These are phyloP conservation scores for Pelargonium citronellum DNA, from an alignment of 441 rosid genomes.

Conservation along the genomic window DNA sequence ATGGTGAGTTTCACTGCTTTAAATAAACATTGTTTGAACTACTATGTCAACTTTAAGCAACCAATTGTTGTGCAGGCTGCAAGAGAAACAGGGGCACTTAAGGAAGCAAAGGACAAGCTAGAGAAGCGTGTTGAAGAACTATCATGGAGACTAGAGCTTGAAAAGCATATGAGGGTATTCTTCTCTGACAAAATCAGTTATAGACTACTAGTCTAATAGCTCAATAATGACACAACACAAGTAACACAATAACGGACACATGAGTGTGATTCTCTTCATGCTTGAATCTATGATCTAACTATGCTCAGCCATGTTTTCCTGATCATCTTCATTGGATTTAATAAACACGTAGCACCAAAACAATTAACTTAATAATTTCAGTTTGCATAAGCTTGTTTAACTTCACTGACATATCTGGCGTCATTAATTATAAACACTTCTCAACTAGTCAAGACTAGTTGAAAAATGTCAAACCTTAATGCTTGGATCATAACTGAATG, in stretches of 20 bases:
- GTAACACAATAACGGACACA: background rate
- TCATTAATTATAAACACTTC: background rate
- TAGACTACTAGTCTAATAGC: background rate
- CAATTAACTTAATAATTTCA: background rate
- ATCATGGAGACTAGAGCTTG: slow-evolving; percentile 60
- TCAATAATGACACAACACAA: background rate
- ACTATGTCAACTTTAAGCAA: slow-evolving; percentile 1
- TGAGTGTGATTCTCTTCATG: background rate
- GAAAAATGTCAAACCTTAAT: slow-evolving; percentile 11
- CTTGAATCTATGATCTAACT: background rate
- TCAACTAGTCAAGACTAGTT: background rate
- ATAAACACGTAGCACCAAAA: background rate
- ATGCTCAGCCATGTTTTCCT: background rate
- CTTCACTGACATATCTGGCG: too few species aligned
- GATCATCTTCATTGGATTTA: too few species aligned
- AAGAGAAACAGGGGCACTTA: slow-evolving; percentile 74
- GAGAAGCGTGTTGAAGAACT: slow-evolving; percentile 77
- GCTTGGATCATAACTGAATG: background rate
- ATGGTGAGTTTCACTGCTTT: slow-evolving; percentile 39
- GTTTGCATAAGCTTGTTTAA: background rate
- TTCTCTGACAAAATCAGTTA: background rate
- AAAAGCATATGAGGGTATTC: slow-evolving; percentile 57
- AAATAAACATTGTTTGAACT: slow-evolving; percentile 9
- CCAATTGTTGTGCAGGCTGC: slow-evolving; percentile 52
- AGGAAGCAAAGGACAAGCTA: slow-evolving; percentile 73